Base-by-base conservation (phyloP, 2,329 filamentous ascomycete genomes). In the Trematosphaeria pertusa region DNA sequence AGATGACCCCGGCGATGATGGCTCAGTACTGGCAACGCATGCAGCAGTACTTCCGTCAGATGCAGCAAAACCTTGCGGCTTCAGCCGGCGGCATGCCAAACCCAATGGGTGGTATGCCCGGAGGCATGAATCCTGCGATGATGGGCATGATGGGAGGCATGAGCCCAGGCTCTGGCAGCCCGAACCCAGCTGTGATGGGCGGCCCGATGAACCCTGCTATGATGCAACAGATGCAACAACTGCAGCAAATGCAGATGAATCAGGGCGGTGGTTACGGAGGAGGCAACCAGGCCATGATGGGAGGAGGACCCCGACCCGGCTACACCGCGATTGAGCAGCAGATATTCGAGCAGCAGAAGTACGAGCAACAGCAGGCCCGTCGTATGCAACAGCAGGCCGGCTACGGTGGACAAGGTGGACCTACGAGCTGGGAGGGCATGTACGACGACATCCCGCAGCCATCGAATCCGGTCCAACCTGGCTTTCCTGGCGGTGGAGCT, bases 11-110 rank as follows among this genome's bases (percentile, higher is more conserved):
- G 0, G 91, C 96, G 65, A 87, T 96, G 79, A 97, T 97, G 91
- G 94, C 94, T 2, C 92, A 97, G 71, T 97, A 97, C 75, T 96
- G 94, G 85, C 91, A 96, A 72, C 86, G 92, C 37, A 97, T 99
- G 93, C 94, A 99, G 73, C 90, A 96, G 70, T 96, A 96, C 74
- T 95, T 97, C 73, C 81, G 87, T 46, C 87, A 96, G 82, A 94
- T 96, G 90, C 91, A 96, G 73, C 89, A 93, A 64, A 88, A 94
- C 69, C 90, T 95, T 83, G 87, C 87, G 37, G 69, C 30, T 64
- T 70, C 55, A 74, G 77, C 61, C 72, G 70, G 65, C 45, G 60
- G 64, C 28, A 68, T 67, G 64, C 46, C 56, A 5, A 69, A 61
- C 52, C 71, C 61, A n/a, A 78, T 78, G 76, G 75, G 49, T 19